Conservation (phyloP, 1,139 yeast species). For the Sugiyamaella castrensis region DNA sequence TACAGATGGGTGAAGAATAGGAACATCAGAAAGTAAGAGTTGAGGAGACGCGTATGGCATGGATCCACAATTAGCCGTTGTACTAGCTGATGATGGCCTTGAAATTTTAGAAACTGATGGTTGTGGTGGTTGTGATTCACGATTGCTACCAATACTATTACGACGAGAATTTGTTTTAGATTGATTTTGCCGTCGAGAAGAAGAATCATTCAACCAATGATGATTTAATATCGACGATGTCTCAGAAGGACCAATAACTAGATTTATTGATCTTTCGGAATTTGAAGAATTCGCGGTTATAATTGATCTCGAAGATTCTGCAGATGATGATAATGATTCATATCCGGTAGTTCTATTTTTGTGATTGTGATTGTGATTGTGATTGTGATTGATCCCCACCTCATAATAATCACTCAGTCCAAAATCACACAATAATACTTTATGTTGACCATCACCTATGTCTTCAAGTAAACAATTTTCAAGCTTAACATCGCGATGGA, state of each 20-base stretch:
- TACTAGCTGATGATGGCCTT: conserved; percentile 2
- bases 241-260: conserved; percentile 31
- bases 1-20: conserved; percentile 67
- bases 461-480: conserved; percentile 72
- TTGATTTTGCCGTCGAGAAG: conserved; percentile 1
- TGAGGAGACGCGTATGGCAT: conserved; percentile 94
- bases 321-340: conserved; percentile 1
- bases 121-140: neutral
- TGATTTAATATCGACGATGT: conserved; percentile 29
- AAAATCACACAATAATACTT: conserved; percentile 65
- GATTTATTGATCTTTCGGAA: conserved; percentile 12
- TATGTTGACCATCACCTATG: conserved; percentile 30
- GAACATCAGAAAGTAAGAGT: conserved; percentile 61
- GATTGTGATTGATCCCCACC: conserved; percentile 4
- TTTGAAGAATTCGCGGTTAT: conserved; percentile 9
- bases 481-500: conserved; percentile 85
- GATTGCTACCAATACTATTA: neutral
- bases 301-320: conserved; percentile 7
- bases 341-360: neutral
- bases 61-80: conserved; percentile 60
- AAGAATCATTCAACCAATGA: conserved; percentile 18
- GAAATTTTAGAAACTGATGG: neutral
- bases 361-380: conserved; percentile 4
- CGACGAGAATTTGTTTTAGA: neutral
- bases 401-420: conserved; percentile 65